Evolutionary conservation across 352 stramenopile species (phyloP).

Genomic region (Phytophthora boehmeriae): DNA sequence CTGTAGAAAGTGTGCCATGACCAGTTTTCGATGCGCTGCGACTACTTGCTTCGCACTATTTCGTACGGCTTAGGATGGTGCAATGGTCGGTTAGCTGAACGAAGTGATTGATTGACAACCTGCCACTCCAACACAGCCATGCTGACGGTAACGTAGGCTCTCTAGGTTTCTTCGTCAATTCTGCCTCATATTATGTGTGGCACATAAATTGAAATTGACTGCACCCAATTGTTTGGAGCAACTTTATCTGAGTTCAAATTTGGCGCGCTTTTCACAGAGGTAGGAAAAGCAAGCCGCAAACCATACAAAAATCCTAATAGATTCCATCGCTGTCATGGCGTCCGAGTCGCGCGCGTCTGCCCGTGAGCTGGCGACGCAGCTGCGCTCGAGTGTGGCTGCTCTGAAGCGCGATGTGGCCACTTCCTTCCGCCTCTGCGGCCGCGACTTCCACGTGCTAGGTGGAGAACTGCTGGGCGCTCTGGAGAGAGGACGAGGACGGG

Average conservation of each 20-base stretch:
- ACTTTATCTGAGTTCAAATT: background rate
- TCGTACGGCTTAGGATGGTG: too few relatives aligned
- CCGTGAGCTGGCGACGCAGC: slow-evolving; percentile 35
- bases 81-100: too few relatives aligned
- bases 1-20: too few relatives aligned
- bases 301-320: background rate
- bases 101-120: too few relatives aligned
- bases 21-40: too few relatives aligned
- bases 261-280: slow-evolving; percentile 6
- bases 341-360: background rate
- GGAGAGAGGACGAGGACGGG: slow-evolving; percentile 34
- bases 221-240: too few relatives aligned
- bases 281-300: background rate
- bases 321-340: background rate
- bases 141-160: too few relatives aligned
- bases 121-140: too few relatives aligned
- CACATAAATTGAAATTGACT: too few relatives aligned
- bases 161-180: too few relatives aligned
- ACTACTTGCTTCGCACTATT: too few relatives aligned
- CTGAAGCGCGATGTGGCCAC: slow-evolving; percentile 71
- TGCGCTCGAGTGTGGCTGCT: slow-evolving; percentile 43
- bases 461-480: slow-evolving; percentile 62
- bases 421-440: slow-evolving; percentile 72
- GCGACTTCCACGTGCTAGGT: slow-evolving; percentile 74
- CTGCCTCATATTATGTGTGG: too few relatives aligned